phyloP scores from a whole-genome alignment of 2,329 filamentous ascomycete genomes.

The Fusarium keratoplasticum region DNA sequence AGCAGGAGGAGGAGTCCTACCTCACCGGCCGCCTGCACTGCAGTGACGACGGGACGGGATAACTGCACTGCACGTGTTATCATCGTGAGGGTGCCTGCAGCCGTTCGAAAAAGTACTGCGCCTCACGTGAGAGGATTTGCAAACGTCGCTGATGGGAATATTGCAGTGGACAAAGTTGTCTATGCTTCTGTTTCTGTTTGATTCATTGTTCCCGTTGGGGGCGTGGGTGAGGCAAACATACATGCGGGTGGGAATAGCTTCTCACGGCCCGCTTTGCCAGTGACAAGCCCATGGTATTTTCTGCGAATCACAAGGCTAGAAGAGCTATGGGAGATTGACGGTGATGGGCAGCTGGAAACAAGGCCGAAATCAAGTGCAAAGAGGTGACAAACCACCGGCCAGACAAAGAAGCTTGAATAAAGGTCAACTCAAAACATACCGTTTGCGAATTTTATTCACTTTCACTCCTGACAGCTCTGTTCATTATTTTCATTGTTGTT shows the following conservation, averaged over 20 bases:
- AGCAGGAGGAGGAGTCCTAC: background rate
- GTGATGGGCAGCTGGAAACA: background rate
- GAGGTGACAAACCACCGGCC: background rate
- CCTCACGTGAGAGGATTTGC: background rate
- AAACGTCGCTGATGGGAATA: background rate
- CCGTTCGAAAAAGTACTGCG: background rate
- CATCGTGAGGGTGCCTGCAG: background rate
- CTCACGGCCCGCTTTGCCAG: background rate
- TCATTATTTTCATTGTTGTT: background rate
- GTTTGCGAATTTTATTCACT: background rate
- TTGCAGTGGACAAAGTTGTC: background rate
- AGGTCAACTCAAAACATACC: background rate
- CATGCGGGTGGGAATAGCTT: background rate
- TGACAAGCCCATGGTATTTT: background rate
- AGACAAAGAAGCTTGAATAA: background rate
- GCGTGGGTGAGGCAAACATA: background rate
- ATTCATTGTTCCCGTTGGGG: background rate
- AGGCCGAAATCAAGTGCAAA: background rate
- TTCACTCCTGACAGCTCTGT: too few relatives aligned
- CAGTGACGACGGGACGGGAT: background rate
- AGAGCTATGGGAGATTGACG: background rate
- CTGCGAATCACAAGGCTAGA: background rate
- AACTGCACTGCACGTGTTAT: background rate
- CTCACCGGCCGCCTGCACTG: background rate
- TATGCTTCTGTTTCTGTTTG: background rate